These are phyloP conservation scores for Metschnikowia gruessii DNA, from an alignment of 805 yeast genomes.

Conservation along the genomic window DNA sequence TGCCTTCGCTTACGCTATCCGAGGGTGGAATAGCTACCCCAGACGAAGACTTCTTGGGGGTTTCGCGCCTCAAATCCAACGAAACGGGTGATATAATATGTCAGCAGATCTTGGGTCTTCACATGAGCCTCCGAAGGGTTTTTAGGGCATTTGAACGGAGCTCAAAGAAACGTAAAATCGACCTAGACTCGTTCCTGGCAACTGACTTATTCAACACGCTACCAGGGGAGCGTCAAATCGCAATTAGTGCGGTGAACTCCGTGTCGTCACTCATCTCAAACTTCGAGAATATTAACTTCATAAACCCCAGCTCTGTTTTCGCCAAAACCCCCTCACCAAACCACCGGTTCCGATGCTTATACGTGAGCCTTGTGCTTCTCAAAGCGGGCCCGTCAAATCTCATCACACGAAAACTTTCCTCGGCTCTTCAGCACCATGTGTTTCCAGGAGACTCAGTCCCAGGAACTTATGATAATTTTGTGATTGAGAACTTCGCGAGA, in stretches of 20 bases:
- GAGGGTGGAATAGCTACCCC: conserved; percentile 5
- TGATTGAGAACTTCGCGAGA: not conserved
- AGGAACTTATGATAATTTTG: not conserved
- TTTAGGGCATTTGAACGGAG: conserved; percentile 2
- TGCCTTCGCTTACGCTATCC: not conserved
- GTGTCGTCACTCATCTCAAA: conserved; percentile 18
- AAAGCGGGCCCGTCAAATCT: conserved; percentile 6
- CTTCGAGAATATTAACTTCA: conserved; percentile 19
- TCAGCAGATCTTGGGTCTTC: not conserved
- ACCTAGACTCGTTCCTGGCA: not conserved
- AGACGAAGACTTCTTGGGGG: not conserved
- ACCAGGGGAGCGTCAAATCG: not conserved
- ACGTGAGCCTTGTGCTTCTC: conserved; percentile 10
- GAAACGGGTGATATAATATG: not conserved
- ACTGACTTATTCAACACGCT: conserved; percentile 1
- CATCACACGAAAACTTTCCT: conserved; percentile 7
- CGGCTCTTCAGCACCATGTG: conserved; percentile 12
- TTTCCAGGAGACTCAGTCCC: conserved; percentile 2
- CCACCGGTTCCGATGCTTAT: conserved; percentile 7
- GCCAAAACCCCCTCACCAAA: not conserved
- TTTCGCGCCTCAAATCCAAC: not conserved
- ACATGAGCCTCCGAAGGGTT: not conserved
- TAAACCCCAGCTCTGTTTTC: conserved; percentile 19
- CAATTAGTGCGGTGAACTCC: conserved; percentile 19
- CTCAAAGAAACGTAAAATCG: conserved; percentile 4